Base-by-base conservation (phyloP, 2,329 filamentous ascomycete species). In the Hypomyces perniciosus region DNA sequence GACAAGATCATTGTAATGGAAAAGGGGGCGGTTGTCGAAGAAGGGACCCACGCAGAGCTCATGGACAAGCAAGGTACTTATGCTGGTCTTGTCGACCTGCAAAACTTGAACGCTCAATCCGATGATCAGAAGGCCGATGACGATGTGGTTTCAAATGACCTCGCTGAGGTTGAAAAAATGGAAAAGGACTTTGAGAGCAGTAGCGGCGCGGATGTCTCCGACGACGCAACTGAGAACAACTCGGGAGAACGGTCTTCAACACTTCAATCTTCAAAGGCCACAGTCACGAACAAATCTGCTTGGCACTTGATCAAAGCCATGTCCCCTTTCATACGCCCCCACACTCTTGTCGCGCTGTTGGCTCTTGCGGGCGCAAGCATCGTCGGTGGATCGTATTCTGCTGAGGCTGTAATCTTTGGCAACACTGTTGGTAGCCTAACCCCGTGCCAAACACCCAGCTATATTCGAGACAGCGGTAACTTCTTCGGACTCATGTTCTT, bases 1-100 rank as follows among this genome's bases (percentile, higher is more conserved):
- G 79, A 87, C 54, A 77, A 80, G 48, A 87, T 88, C 44, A 69
- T 87, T 4, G 83, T 88, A 2, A 69, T 88, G 56, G 71, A 79
- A 4, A 72, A 78, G 40, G 84, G 85, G 0, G 65, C 68, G 31
- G 73, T 83, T 2, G 70, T 83, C 2, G 84, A 88, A 62, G 68
- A 82, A 58, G 84, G 84, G 0, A 79, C 73, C 0, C 84, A 88
- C 49, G 68, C 77, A 2, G 73, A 79, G 26, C 72, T 88, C 0
- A 68, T 87, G 37, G 63, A 64, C 12, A 65, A 67, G 13, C 73
- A 27, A 70, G 79, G n/a, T 5, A 60, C 78, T n/a, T 81, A 81
- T 54, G 67, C 65, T 20, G 64, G 65, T n/a, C 64, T 81, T 3
- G 76, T 79, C 4, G 52, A 55, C 29, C 59, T 64, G 3, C 47